Evolutionary conservation across 2,329 filamentous ascomycete genomes (phyloP).

Genomic region (Claviceps humidiphila): DNA sequence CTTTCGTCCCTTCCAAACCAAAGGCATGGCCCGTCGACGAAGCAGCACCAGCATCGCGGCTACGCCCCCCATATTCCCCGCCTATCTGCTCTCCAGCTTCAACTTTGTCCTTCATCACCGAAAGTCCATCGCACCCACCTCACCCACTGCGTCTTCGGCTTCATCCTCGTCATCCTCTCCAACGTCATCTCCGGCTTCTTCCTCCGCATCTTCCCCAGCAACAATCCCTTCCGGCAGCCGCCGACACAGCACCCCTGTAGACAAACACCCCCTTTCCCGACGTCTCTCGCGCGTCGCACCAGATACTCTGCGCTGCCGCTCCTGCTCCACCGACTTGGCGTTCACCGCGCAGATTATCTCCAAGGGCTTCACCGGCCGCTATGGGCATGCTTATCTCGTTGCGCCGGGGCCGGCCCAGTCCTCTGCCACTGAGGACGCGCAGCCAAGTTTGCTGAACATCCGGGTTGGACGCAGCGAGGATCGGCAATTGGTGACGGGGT

Average conservation of each 20-base stretch:
- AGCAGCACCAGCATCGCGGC: conserved; percentile 24
- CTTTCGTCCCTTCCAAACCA: background rate
- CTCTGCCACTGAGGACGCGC: background rate
- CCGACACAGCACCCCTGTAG: conserved; percentile 8
- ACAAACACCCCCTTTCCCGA: background rate
- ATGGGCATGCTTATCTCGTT: conserved; percentile 51
- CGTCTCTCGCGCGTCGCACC: conserved; percentile 32
- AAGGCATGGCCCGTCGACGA: conserved; percentile 10
- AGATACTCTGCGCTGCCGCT: conserved; percentile 44
- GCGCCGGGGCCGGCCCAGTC: conserved; percentile 21
- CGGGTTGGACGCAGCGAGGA: conserved; percentile 39
- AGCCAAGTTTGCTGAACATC: conserved; percentile 36
- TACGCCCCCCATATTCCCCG: conserved; percentile 33
- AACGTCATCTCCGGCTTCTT: conserved; percentile 18
- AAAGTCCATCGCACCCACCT: conserved; percentile 13
- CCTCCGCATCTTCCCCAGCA: conserved; percentile 13
- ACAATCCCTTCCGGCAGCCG: conserved; percentile 17
- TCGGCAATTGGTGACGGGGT: conserved; percentile 47
- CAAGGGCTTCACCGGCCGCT: conserved; percentile 53
- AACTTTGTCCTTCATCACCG: conserved; percentile 33
- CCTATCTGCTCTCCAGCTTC: conserved; percentile 39
- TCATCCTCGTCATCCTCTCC: conserved; percentile 11
- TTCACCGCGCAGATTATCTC: conserved; percentile 48
- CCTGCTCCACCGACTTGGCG: conserved; percentile 48
- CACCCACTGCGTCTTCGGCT: conserved; percentile 17